Conservation (phyloP, 768 basidiomycete genomes). For the Omphalotus guepiniiformis region DNA sequence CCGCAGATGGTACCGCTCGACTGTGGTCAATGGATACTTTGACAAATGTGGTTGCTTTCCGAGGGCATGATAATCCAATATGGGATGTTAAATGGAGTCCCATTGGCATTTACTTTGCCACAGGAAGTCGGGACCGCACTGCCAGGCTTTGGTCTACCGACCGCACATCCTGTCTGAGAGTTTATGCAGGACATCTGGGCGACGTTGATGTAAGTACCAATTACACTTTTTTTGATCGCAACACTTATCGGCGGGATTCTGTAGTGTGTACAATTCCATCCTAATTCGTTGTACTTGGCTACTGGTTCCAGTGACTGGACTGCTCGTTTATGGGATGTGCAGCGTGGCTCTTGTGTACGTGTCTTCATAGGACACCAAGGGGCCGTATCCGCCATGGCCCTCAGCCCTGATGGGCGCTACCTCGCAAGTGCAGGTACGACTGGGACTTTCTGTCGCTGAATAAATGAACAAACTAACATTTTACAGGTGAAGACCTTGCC, state of each 20-base stretch:
- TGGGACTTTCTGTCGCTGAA: slow-evolving; percentile 2
- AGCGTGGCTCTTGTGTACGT: slow-evolving; percentile 87
- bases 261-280: slow-evolving; percentile 94
- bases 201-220: slow-evolving; percentile 85
- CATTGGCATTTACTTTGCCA: slow-evolving; percentile 97
- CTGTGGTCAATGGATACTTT: slow-evolving; percentile 96
- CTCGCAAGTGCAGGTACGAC: slow-evolving; percentile 80
- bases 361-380: slow-evolving; percentile 97
- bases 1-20: slow-evolving; percentile 86
- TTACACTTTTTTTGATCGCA: slow-evolving; percentile 1
- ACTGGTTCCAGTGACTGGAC: slow-evolving; percentile 97
- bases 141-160: slow-evolving; percentile 97
- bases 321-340: slow-evolving; percentile 97
- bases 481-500: slow-evolving; percentile 77
- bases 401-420: slow-evolving; percentile 92
- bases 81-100: slow-evolving; percentile 99
- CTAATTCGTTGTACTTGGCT: slow-evolving; percentile 94
- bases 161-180: slow-evolving; percentile 74
- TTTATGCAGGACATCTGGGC: slow-evolving; percentile 94
- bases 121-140: slow-evolving; percentile 88
- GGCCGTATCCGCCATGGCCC: slow-evolving; percentile 75
- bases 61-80: slow-evolving; percentile 94
- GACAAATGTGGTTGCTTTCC: slow-evolving; percentile 88
- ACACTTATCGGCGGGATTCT: not conserved
- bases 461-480: not conserved